Evolutionary conservation across 176 grass and related monocot species (phyloP).

Genomic region (Ampelocalamus luodianensis): DNA sequence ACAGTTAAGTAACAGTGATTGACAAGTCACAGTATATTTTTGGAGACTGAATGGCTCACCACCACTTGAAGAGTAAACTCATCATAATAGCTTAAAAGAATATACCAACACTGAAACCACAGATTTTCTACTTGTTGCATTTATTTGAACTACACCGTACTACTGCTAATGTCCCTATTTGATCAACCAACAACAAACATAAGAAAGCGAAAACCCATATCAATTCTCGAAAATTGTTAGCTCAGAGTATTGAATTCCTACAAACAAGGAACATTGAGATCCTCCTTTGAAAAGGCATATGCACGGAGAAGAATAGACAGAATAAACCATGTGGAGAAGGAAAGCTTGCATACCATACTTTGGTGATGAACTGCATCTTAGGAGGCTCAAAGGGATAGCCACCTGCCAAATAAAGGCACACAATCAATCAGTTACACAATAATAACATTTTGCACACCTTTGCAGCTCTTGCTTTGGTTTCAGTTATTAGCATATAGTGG

Average conservation of each 20-base stretch:
- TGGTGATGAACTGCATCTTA: conserved; percentile 98
- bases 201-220: not conserved
- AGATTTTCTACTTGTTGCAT: not conserved
- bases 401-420: conserved; percentile 62
- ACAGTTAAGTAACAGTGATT: not conserved
- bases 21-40: not conserved
- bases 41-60: not conserved
- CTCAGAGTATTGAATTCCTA: not conserved
- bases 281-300: not conserved
- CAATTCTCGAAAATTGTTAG: not conserved
- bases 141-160: not conserved
- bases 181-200: not conserved
- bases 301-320: not conserved
- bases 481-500: not conserved
- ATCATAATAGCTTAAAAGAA: not conserved
- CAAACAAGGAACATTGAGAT: not conserved
- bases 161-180: not conserved
- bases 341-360: conserved; percentile 88
- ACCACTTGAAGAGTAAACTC: not conserved
- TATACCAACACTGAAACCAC: not conserved
- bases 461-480: not conserved
- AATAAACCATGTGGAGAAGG: not conserved
- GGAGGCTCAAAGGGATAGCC: conserved; percentile 98
- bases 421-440: not conserved
- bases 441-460: not conserved